Evolutionary conservation across 1,284 basidiomycete species (phyloP).

Genomic region (Leccinum ponderosum): DNA sequence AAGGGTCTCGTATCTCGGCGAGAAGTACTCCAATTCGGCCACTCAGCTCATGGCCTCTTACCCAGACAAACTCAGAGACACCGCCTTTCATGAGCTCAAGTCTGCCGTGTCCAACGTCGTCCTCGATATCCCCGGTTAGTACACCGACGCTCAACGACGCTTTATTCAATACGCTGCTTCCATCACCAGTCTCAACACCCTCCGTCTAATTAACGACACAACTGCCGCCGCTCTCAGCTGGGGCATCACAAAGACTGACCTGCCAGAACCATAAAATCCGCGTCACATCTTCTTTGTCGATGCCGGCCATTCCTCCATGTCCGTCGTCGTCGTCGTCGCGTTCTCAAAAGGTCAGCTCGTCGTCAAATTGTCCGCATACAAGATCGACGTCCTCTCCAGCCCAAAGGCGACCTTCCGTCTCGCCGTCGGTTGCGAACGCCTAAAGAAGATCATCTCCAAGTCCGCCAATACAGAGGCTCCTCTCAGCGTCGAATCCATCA

Average conservation of each 20-base stretch:
- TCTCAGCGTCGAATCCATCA: too few relatives aligned
- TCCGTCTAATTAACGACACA: background rate
- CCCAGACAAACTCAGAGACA: background rate
- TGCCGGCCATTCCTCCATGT: slow-evolving; percentile 88
- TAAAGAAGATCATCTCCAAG: slow-evolving; percentile 45
- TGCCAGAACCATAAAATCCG: background rate
- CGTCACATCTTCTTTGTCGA: slow-evolving; percentile 90
- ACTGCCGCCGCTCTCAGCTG: background rate
- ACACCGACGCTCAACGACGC: slow-evolving; percentile 82
- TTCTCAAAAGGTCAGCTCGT: slow-evolving; percentile 91
- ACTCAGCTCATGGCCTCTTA: background rate
- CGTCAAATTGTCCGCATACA: slow-evolving; percentile 62
- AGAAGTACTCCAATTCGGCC: background rate
- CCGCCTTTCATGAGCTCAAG: background rate
- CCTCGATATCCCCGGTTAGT: slow-evolving; percentile 94
- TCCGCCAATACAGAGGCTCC: background rate
- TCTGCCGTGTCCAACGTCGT: slow-evolving; percentile 54
- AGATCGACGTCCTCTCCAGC: slow-evolving; percentile 87
- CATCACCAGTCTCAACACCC: slow-evolving; percentile 41
- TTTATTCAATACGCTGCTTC: slow-evolving; percentile 85
- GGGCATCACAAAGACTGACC: background rate
- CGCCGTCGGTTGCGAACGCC: slow-evolving; percentile 84
- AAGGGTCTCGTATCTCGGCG: slow-evolving; percentile 58
- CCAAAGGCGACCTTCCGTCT: slow-evolving; percentile 94
- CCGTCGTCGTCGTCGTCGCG: slow-evolving; percentile 57